These are phyloP conservation scores for Colletotrichum sojae DNA, from an alignment of 2,329 filamentous ascomycete species.

Conservation along the genomic window DNA sequence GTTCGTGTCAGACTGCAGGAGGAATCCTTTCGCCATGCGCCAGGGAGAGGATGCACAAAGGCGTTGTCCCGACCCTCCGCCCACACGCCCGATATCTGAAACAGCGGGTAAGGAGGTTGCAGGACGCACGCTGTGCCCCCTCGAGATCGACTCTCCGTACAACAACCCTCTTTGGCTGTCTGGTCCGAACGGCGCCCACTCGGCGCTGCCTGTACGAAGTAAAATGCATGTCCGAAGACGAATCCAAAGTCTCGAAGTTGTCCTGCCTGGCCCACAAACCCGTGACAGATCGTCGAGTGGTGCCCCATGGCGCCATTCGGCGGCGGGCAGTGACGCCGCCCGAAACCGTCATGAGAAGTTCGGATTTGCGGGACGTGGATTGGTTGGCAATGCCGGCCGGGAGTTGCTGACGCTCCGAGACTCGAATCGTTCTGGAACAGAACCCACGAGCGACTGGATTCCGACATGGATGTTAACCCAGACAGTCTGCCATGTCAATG, in stretches of 20 bases:
- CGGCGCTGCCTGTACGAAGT: slow-evolving; percentile 12
- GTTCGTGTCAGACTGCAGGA: slow-evolving; percentile 19
- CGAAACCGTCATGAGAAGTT: slow-evolving; percentile 5
- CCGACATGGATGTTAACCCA: slow-evolving; percentile 14
- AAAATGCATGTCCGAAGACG: slow-evolving; percentile 24
- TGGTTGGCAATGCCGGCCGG: slow-evolving; percentile 20
- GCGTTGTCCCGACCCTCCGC: slow-evolving; percentile 29
- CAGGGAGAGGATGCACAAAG: slow-evolving; percentile 10
- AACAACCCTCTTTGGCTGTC: slow-evolving; percentile 10
- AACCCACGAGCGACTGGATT: slow-evolving; percentile 4
- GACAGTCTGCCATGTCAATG: background rate
- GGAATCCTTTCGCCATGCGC: slow-evolving; percentile 15
- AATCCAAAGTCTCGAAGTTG: slow-evolving; percentile 2
- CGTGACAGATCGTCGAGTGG: slow-evolving; percentile 30
- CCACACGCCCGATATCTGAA: slow-evolving; percentile 37
- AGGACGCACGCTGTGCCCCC: slow-evolving; percentile 27
- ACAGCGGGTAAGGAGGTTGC: slow-evolving; percentile 37
- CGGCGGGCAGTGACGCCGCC: slow-evolving; percentile 16
- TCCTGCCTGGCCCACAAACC: slow-evolving; percentile 11
- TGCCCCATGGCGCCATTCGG: slow-evolving; percentile 10
- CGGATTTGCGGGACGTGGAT: slow-evolving; percentile 19
- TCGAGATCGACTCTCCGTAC: slow-evolving; percentile 19
- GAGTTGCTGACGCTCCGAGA: slow-evolving; percentile 3
- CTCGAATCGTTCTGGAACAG: background rate
- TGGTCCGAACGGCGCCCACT: slow-evolving; percentile 9